Percentiles rank a stretch among this genome's conserved stretches.
These are phyloP conservation scores for Colletotrichum sp. DNA, from an alignment of 2,329 filamentous ascomycete genomes.

Conservation along the genomic window DNA sequence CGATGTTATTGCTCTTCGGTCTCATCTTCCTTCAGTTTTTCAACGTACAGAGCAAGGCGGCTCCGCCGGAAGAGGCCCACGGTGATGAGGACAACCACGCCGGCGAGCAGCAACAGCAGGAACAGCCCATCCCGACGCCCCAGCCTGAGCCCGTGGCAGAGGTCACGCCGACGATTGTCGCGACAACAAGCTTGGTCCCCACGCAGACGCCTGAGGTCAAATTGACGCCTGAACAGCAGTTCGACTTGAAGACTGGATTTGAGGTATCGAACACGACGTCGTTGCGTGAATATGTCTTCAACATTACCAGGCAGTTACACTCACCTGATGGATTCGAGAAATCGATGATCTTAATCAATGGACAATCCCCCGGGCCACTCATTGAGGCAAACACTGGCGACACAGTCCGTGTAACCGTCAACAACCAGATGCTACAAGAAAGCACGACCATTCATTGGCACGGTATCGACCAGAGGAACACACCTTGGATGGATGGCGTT, in stretches of 20 bases:
- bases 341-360: conserved; percentile 65
- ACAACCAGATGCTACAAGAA: conserved; percentile 39
- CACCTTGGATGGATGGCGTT: conserved; percentile 71
- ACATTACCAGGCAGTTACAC: conserved; percentile 52
- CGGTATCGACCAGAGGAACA: conserved; percentile 68
- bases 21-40: conserved; percentile 20
- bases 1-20: conserved; percentile 8
- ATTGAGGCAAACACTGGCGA: conserved; percentile 55
- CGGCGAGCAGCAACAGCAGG: background rate
- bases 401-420: conserved; percentile 43
- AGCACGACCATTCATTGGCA: conserved; percentile 71
- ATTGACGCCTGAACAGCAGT: conserved; percentile 7
- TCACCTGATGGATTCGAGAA: conserved; percentile 61
- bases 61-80: conserved; percentile 2
- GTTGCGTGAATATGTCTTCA: conserved; percentile 59
- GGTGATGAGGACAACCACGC: background rate
- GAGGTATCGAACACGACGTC: background rate
- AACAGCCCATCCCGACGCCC: background rate
- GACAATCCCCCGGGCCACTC: conserved; percentile 69
- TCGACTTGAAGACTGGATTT: conserved; percentile 9
- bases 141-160: background rate
- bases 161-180: background rate
- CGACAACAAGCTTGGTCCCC: background rate
- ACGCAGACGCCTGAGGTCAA: conserved; percentile 4
- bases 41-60: conserved; percentile 3